Evolutionary conservation across 768 basidiomycete species (phyloP).

Genomic region (Dendrothele bispora): DNA sequence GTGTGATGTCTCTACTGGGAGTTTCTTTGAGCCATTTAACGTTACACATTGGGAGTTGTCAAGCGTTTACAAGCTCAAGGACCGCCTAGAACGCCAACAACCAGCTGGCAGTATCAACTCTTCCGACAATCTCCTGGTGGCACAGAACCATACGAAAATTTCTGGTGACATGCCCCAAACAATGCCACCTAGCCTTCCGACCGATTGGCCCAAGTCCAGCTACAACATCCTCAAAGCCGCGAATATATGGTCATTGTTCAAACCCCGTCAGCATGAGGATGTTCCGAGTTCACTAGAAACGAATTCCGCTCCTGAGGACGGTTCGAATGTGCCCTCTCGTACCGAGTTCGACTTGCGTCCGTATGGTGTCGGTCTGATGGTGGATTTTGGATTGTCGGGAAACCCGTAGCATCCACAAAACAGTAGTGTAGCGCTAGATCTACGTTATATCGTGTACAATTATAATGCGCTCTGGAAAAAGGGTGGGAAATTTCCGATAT

Average conservation of each 20-base stretch:
- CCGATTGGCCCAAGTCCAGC: background rate
- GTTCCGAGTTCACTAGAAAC: no score
- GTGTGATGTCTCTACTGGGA: slow-evolving; percentile 71
- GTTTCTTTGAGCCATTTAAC: slow-evolving; percentile 78
- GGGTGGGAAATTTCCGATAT: background rate
- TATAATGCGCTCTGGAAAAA: background rate
- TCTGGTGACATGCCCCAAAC: no score
- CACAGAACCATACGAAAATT: no score
- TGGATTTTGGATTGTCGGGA: slow-evolving; percentile 69
- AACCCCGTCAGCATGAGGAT: no score
- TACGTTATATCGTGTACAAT: background rate
- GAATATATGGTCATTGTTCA: slow-evolving; percentile 2
- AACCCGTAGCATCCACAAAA: background rate
- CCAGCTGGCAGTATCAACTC: no score
- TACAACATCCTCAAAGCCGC: background rate
- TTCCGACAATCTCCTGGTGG: no score
- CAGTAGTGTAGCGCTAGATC: background rate
- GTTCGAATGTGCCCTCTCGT: no score
- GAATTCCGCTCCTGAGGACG: no score
- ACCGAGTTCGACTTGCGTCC: slow-evolving; percentile 70
- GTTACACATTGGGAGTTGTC: slow-evolving; percentile 71
- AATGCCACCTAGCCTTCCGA: slow-evolving; percentile 2
- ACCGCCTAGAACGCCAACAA: slow-evolving; percentile 38
- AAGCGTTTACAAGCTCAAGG: slow-evolving; percentile 52
- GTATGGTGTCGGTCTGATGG: slow-evolving; percentile 68